Evolutionary conservation across 768 basidiomycete species (phyloP), one percentile per base, ranked within the genome.

Genomic region (Kwoniella dendrophila): DNA sequence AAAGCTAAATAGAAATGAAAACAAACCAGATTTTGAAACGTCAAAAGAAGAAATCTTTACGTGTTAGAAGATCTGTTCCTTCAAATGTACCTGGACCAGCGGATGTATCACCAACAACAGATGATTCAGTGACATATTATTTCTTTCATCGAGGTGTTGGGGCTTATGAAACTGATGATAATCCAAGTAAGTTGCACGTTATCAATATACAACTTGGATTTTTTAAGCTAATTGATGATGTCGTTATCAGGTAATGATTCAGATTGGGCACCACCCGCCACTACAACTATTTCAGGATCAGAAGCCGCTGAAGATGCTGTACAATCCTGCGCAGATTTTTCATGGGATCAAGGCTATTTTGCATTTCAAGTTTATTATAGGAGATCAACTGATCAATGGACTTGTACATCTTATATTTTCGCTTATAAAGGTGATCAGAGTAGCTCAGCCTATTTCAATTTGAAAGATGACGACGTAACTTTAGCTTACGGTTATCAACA

Each of bases 261-360:
- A 11, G 24, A 27, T 12, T 33, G 45, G 22, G 18, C 29, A 11
- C 55, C 55, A 22, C 55, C 55, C 10, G 24, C 47, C n/a, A 5
- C 20, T 12, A 56, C 55, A 4, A 16, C 7, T 12, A 24, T 56
- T 16, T 44, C 43, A 1, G 55, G 55, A 11, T 22, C 24, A 22
- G 30, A 45, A 33, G 32, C 29, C 14, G 18, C n/a, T 7, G 26
- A 20, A 12, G 43, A 45, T 11, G 55, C 38, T 5, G 55, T 56
- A 10, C 55, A 56, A 22, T 20, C 16, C 8, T 56, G 55, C 34
- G 55, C 55, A 2, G 43, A 56, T 26, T 56, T 45, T 22, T 26
- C 55, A n/a, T 56, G 55, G 55, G 55, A 56, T 26, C 29, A 56
- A 1, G 55, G 55, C 3, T 56, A 56, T n/a, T 56, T 45, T 26